phyloP scores from a whole-genome alignment of 805 yeast genomes.

The Danielia reshetovae region DNA sequence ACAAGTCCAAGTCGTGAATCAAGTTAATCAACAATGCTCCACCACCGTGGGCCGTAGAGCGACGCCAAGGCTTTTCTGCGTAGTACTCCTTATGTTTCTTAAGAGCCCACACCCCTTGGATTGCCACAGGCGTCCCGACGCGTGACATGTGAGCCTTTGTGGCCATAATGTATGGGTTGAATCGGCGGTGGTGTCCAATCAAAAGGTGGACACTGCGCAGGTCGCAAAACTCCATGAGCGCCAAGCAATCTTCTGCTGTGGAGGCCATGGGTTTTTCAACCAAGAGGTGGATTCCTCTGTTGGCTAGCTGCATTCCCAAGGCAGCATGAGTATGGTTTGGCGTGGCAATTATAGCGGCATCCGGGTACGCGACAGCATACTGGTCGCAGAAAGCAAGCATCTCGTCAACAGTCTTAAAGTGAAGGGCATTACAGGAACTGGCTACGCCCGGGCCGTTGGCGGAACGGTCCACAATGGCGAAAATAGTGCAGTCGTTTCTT shows the following conservation, averaged over 20 bases:
- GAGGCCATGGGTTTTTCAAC: constrained; percentile 41
- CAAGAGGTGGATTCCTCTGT: constrained; percentile 32
- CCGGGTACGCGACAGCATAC: constrained; percentile 23
- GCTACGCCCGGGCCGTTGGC: constrained; percentile 19
- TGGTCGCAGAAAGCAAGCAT: constrained; percentile 17
- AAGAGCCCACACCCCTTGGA: constrained; percentile 41
- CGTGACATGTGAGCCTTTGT: constrained; percentile 30
- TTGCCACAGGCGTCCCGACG: constrained; percentile 32
- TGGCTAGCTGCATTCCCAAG: constrained; percentile 31
- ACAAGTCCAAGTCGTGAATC: constrained; percentile 39
- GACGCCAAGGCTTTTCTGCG: constrained; percentile 37
- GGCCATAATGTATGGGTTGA: constrained; percentile 38
- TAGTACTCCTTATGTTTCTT: constrained; percentile 34
- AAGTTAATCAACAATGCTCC: constrained; percentile 39
- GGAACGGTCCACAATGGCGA: constrained; percentile 26
- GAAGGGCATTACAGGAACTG: constrained; percentile 11
- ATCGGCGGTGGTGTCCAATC: constrained; percentile 42
- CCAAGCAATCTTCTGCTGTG: constrained; percentile 30
- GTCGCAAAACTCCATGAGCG: constrained; percentile 26
- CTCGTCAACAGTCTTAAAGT: constrained; percentile 18
- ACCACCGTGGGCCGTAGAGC: constrained; percentile 32
- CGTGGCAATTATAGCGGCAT: constrained; percentile 39
- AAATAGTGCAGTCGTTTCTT: constrained; percentile 18
- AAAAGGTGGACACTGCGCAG: constrained; percentile 26
- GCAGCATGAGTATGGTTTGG: constrained; percentile 40